phyloP scores from a whole-genome alignment of 768 basidiomycete species.

The Lactifluus echinatus region DNA sequence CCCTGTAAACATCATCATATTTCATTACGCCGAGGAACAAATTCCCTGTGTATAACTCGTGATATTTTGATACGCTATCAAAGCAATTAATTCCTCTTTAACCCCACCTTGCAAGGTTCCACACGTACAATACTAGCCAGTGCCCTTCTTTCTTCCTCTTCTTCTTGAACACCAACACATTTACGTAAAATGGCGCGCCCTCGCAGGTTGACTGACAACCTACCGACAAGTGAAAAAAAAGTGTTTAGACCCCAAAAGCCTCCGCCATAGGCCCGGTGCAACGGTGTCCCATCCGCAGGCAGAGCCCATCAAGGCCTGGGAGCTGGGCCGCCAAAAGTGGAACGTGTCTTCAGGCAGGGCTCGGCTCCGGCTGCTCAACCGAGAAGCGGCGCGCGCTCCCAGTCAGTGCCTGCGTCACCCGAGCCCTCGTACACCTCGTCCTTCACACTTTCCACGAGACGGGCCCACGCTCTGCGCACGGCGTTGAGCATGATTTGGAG shows the following conservation, averaged over 20 bases:
- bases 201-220: neutral
- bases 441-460: neutral
- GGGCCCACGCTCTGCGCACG: neutral
- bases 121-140: too few relatives aligned
- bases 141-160: neutral
- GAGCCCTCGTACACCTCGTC: too few relatives aligned
- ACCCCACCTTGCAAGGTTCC: neutral
- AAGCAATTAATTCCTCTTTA: neutral
- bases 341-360: too few relatives aligned
- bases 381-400: constrained; percentile 4
- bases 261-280: neutral
- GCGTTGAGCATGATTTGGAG: neutral
- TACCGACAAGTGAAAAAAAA: neutral
- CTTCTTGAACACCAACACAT: too few relatives aligned
- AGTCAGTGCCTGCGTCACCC: neutral
- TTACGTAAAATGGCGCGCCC: neutral
- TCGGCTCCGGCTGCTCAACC: neutral
- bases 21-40: neutral
- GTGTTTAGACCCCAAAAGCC: neutral
- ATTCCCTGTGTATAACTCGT: too few relatives aligned
- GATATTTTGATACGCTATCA: neutral
- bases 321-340: too few relatives aligned
- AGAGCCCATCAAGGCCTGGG: neutral
- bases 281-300: neutral
- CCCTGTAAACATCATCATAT: too few relatives aligned